Base-by-base conservation (phyloP, 257 asterid genomes). In the Thymus mandschuricus region DNA sequence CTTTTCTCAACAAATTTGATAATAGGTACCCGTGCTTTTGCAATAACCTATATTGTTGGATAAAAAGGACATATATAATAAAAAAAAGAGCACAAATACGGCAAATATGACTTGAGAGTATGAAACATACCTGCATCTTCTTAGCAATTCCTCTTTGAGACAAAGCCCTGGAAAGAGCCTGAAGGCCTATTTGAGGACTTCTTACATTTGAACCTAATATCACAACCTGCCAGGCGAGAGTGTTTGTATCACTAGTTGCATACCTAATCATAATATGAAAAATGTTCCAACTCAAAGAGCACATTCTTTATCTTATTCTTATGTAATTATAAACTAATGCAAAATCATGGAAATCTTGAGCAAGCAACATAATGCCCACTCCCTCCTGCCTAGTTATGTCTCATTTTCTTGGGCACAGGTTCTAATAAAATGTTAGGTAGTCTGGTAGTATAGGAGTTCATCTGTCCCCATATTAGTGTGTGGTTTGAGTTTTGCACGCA, bases 11-110 rank as follows among this genome's bases (percentile, higher is more conserved):
- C 89, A 86, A 95, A 92, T 72, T 95, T 95, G 73, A 95, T 82
- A 73, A 95, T 95, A 4, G 99, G 99, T 43, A 95, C 91, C 58
- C 98, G 96, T 49, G 99, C 99, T 88, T 79, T 95, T 60, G 96
- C 92, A 75, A 95, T 92, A 64, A 95, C 99, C 99, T 95, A 75
- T 7, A 70, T 28, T 75, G 44, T 2, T 50, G 55, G 33, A 63
- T 67, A 72, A 66, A 2, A 15, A 63, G 35, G 66, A 59, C 59
- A 59, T 2, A 2, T 40, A 30, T 60, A 71, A 57, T 31, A 64
- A 69, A 48, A 30, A 55, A 54, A 78, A 66, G 21, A 50, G 63
- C 54, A 73, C 41, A 69, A 71, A 70, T 29, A 38, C 43, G 12
- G 69, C 65, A 48, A 48, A 43, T n/a, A 46, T 11, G 58, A 83